Evolutionary conservation across 2,329 filamentous ascomycete genomes (phyloP).

Genomic region (Nemania sp.): DNA sequence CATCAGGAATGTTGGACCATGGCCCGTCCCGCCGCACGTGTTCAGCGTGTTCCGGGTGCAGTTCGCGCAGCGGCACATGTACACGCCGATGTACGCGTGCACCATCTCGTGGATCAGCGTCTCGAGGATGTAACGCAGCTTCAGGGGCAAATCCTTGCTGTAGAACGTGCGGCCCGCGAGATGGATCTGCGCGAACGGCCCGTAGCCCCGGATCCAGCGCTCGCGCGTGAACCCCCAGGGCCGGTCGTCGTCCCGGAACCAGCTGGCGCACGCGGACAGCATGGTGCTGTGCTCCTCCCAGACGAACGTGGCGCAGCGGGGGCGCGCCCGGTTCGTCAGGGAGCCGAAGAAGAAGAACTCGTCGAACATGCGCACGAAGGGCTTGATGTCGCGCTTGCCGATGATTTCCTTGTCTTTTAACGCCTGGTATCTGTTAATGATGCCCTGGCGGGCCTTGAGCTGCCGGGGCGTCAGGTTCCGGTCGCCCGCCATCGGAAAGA

Average conservation of each 20-base stretch:
- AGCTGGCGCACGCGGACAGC: neutral
- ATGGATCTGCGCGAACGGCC: neutral
- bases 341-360: conserved; percentile 18
- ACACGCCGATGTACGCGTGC: conserved; percentile 10
- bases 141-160: neutral
- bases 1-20: conserved; percentile 5
- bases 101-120: conserved; percentile 21
- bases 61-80: neutral
- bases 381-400: neutral
- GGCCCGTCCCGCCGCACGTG: neutral
- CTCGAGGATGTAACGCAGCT: neutral
- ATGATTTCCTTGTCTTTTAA: neutral
- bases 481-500: neutral
- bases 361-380: conserved; percentile 9
- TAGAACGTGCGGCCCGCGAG: neutral
- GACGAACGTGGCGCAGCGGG: neutral
- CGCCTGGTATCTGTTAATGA: neutral
- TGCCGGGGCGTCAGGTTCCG: conserved; percentile 9
- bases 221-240: neutral
- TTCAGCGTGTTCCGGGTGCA: neutral
- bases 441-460: neutral
- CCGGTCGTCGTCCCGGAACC: neutral
- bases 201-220: neutral
- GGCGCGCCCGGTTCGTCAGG: neutral
- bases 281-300: neutral